These are phyloP conservation scores for Coprinellus aureogranulatus DNA, from an alignment of 768 basidiomycete species.

Conservation along the genomic window DNA sequence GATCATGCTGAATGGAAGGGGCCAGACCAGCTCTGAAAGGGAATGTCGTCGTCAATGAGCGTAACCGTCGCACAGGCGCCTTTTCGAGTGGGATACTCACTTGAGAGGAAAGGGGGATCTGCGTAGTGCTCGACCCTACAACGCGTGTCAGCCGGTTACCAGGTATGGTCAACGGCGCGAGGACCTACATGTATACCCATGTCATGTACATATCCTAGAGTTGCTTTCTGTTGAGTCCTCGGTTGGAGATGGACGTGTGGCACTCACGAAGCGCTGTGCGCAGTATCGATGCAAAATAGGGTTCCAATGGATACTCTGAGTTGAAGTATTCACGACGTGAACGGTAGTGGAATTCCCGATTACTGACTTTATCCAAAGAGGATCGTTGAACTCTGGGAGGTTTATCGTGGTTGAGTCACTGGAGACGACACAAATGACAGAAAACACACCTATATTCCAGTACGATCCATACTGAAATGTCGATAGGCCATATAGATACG, in stretches of 20 bases:
- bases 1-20: background rate
- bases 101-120: background rate
- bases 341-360: background rate
- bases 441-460: background rate
- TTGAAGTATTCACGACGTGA: background rate
- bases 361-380: background rate
- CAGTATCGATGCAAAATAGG: background rate
- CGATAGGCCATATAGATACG: constrained; percentile 3
- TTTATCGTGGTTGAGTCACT: no score
- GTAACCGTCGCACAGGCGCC: background rate
- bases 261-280: background rate
- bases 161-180: no score
- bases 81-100: no score
- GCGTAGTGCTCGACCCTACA: no score
- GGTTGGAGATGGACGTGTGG: background rate
- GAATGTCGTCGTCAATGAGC: no score
- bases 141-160: no score
- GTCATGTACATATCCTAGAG: background rate
- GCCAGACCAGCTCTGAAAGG: background rate
- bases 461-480: constrained; percentile 1
- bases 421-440: no score
- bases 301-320: background rate
- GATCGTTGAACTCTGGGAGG: constrained; percentile 1
- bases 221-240: background rate
- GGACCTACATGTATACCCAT: no score